Evolutionary conservation across 371 early-diverging fungal genomes (phyloP).

Genomic region (Mortierella sp.): DNA sequence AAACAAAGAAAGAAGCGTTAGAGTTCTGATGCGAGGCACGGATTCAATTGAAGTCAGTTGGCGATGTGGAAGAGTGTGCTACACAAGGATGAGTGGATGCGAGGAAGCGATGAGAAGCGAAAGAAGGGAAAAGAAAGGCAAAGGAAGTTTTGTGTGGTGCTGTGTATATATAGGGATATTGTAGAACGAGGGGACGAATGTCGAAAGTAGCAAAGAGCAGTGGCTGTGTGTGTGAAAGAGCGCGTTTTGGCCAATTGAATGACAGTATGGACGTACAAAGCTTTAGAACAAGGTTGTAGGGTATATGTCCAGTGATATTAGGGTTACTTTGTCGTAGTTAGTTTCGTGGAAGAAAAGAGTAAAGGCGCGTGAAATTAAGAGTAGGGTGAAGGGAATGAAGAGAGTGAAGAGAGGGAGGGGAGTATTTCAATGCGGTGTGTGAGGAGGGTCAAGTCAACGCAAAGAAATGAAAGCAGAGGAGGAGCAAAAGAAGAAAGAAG

Average conservation of each 20-base stretch:
- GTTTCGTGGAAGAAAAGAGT: not conserved
- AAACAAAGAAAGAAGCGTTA: too few relatives aligned
- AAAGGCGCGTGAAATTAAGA: not conserved
- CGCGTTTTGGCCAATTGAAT: slow-evolving; percentile 3
- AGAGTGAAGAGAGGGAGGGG: not conserved
- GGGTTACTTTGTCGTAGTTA: too few relatives aligned
- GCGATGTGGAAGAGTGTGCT: too few relatives aligned
- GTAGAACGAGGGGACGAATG: slow-evolving; percentile 5
- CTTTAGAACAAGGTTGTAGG: not conserved
- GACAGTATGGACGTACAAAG: not conserved
- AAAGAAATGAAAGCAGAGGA: not conserved
- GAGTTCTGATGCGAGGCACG: too few relatives aligned
- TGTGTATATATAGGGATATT: not conserved
- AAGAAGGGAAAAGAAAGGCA: not conserved
- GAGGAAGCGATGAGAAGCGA: too few relatives aligned
- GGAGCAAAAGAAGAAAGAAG: not conserved
- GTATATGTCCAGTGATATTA: not conserved
- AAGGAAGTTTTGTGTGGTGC: not conserved
- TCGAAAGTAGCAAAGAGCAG: not conserved
- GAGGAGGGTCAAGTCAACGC: slow-evolving; percentile 5
- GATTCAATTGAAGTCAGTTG: too few relatives aligned
- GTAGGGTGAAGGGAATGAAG: slow-evolving; percentile 4
- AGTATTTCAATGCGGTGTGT: slow-evolving; percentile 5
- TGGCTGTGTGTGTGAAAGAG: not conserved
- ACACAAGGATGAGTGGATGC: too few relatives aligned